Evolutionary conservation across 495 filamentous ascomycete genomes (phyloP).

Genomic region (Apiosordaria backusii): DNA sequence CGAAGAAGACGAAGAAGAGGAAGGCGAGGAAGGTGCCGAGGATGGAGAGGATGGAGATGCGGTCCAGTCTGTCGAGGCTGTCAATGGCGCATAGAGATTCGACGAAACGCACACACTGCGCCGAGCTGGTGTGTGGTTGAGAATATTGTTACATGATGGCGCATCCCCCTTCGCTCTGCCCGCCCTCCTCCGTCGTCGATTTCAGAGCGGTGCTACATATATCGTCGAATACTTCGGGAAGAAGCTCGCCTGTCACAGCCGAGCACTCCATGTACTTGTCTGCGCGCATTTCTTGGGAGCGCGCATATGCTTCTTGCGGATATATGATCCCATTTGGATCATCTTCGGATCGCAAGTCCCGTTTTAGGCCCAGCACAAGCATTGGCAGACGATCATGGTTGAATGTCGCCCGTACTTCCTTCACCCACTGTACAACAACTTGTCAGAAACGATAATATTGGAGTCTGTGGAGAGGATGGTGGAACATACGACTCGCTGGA

Average conservation of each 20-base stretch:
- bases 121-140: not conserved
- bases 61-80: constrained; percentile 7
- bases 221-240: constrained; percentile 70
- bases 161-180: constrained; percentile 45
- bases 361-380: constrained; percentile 75
- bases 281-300: constrained; percentile 76
- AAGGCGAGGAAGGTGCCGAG: constrained; percentile 16
- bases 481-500: constrained; percentile 54
- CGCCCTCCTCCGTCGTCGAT: constrained; percentile 48
- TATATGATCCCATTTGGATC: constrained; percentile 68
- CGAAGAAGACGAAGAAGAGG: constrained; percentile 21
- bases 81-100: not conserved
- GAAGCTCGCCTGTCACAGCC: constrained; percentile 77
- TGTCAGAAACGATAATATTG: constrained; percentile 17
- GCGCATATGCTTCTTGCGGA: constrained; percentile 67
- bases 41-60: constrained; percentile 18
- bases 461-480: constrained; percentile 10
- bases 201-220: constrained; percentile 67
- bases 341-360: constrained; percentile 64
- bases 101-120: not conserved
- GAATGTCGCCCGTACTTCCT: constrained; percentile 62
- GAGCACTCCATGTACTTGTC: constrained; percentile 92
- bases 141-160: constrained; percentile 28
- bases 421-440: constrained; percentile 56
- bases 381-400: constrained; percentile 61